These are phyloP conservation scores for Populus hybrid DNA, from an alignment of 441 rosid genomes.

Conservation along the genomic window DNA sequence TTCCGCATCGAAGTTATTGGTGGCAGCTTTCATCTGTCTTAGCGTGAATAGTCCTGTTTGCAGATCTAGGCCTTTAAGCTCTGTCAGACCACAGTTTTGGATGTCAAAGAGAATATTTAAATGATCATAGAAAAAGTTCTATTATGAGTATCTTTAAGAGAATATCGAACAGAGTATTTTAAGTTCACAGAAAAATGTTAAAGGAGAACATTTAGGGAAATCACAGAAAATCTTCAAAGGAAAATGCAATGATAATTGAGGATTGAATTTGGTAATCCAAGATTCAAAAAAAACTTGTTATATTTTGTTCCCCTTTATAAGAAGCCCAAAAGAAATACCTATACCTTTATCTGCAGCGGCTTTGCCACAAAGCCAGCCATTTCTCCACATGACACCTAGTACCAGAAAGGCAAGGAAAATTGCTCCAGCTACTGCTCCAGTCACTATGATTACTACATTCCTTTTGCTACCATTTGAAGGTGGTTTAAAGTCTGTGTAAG, in stretches of 20 bases:
- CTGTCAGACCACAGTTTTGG: constrained; percentile 30
- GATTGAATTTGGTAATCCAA: not conserved
- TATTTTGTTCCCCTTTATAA: not conserved
- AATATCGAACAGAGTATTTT: not conserved
- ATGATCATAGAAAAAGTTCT: not conserved
- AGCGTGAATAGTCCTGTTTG: constrained; percentile 67
- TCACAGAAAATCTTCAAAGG: not conserved
- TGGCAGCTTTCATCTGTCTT: constrained; percentile 75
- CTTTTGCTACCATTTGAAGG: constrained; percentile 40
- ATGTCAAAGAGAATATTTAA: constrained; percentile 4
- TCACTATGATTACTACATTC: constrained; percentile 27
- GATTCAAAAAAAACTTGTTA: not conserved
- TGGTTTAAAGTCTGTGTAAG: constrained; percentile 63
- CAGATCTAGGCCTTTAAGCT: too few species aligned
- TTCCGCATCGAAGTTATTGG: constrained; percentile 59
- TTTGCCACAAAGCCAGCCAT: constrained; percentile 59
- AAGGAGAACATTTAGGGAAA: not conserved
- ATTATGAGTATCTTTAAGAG: not conserved
- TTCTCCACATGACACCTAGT: constrained; percentile 45
- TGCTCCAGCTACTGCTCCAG: constrained; percentile 36
- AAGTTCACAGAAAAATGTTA: not conserved
- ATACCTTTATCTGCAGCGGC: constrained; percentile 59
- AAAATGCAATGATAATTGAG: not conserved
- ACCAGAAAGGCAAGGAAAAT: constrained; percentile 39
- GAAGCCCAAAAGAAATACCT: not conserved